A percentile compares a stretch with the other conserved stretches of the same genome.
Evolutionary conservation across 2,329 filamentous ascomycete genomes (phyloP).

Genomic region (Hymenoscyphus occultus): DNA sequence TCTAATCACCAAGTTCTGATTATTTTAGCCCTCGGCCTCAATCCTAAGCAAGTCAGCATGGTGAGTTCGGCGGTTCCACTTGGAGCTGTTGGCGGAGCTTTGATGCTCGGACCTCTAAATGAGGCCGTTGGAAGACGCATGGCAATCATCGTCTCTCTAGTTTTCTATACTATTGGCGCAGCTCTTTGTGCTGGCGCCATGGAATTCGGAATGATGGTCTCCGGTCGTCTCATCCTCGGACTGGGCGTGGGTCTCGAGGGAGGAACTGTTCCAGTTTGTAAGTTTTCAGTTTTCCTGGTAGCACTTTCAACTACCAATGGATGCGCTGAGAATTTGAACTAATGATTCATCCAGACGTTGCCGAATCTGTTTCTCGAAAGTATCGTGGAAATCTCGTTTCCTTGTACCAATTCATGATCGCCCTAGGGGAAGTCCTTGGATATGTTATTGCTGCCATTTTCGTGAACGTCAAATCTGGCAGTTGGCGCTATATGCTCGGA

Average conservation of each 20-base stretch:
- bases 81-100: slow-evolving; percentile 66
- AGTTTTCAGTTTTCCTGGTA: neutral
- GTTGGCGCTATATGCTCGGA: slow-evolving; percentile 73
- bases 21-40: slow-evolving; percentile 49
- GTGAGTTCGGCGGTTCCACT: slow-evolving; percentile 71
- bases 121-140: slow-evolving; percentile 64
- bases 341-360: slow-evolving; percentile 47
- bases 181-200: slow-evolving; percentile 66
- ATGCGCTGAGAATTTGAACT: neutral
- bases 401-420: slow-evolving; percentile 74
- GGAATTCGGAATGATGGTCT: slow-evolving; percentile 69
- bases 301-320: neutral
- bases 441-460: slow-evolving; percentile 74
- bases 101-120: slow-evolving; percentile 64
- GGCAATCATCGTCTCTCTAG: slow-evolving; percentile 66
- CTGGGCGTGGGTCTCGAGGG: slow-evolving; percentile 70
- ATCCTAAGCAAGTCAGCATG: slow-evolving; percentile 56
- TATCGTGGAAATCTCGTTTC: slow-evolving; percentile 71
- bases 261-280: slow-evolving; percentile 66
- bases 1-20: slow-evolving; percentile 8
- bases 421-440: slow-evolving; percentile 69
- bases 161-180: slow-evolving; percentile 68
- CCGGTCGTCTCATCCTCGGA: slow-evolving; percentile 65
- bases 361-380: slow-evolving; percentile 65
- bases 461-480: slow-evolving; percentile 58